These are phyloP conservation scores for Diplosphaera chodatii DNA, from an alignment of 139 green algal species.

Conservation along the genomic window DNA sequence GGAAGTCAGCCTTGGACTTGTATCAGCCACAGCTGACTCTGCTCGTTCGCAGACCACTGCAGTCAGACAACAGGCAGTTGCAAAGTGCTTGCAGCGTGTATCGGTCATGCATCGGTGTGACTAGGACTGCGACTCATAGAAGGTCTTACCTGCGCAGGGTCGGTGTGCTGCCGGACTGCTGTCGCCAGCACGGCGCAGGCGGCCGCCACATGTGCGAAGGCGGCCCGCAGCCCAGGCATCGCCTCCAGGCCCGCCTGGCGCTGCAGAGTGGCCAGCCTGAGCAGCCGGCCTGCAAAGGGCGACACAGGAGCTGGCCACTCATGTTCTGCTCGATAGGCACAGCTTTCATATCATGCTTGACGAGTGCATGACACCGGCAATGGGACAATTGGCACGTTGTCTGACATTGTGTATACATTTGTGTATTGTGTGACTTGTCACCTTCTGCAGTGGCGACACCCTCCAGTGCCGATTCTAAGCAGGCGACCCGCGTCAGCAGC, in stretches of 20 bases:
- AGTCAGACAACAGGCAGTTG: too few relatives aligned
- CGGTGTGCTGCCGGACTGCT: background rate
- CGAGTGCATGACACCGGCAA: background rate
- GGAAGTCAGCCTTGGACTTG: too few relatives aligned
- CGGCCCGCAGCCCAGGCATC: background rate
- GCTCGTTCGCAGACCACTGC: too few relatives aligned
- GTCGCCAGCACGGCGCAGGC: background rate
- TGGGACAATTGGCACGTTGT: too few relatives aligned
- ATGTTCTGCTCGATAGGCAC: too few relatives aligned
- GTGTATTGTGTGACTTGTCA: background rate
- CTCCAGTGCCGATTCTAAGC: background rate
- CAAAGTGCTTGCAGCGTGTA: too few relatives aligned
- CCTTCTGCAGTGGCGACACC: background rate
- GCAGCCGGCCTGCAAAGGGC: background rate
- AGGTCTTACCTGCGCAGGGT: background rate
- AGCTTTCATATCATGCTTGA: background rate
- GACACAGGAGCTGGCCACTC: too few relatives aligned
- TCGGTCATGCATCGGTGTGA: too few relatives aligned
- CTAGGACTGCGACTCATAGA: background rate
- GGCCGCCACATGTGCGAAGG: slow-evolving; percentile 7
- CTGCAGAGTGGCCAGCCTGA: background rate
- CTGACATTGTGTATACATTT: too few relatives aligned
- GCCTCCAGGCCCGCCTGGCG: background rate
- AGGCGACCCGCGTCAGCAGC: background rate
- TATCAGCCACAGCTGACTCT: too few relatives aligned